Base-by-base conservation (phyloP, 225 moss, liverwort and hornwort species). In the Asterella californica region DNA sequence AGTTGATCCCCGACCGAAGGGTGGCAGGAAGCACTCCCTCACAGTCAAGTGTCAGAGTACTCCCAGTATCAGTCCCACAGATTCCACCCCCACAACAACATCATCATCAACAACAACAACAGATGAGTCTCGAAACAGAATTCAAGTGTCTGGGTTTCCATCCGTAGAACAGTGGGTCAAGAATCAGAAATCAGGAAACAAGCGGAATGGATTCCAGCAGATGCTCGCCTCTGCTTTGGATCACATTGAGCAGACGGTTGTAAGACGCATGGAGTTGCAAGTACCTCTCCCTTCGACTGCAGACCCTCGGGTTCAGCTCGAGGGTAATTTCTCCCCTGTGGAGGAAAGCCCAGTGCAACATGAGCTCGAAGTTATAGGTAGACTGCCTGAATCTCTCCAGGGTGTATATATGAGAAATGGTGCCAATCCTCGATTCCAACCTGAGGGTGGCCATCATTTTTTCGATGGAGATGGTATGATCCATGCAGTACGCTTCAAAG, bases 401-500 rank as follows among this genome's bases (percentile, higher is more conserved):
- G 97, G 97, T 6, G 87, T 91, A 18, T 97, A 94, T 30, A 83
- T 94, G 37, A 90, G 97, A 33, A 97, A 97, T 74, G 97, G 97
- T 3, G 91, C 97, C 12, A 97, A 97, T 74, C 97, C 97, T 0
- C 94, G 88, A 71, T 97, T 93, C 67, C 75, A 86, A 9, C 94
- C 97, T 7, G 77, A 81, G 49, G 94, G 89, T 2, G 93, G 97
- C 11, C 94, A 97, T 81, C 97, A 97, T 64, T 86, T 94, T 7
- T 97, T 97, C 65, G 97, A 97, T 70, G 97, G 97, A 29, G 97
- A 97, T 27, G 97, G 97, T 37, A 94, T 97, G 97, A 83, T 97
- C 79, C 97, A 97, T 52, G 93, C 97, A 64, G 88, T 97, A n/a
- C 89, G 75, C 24, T 88, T 97, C 76, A 72, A 85, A 25, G 77